phyloP scores from a whole-genome alignment of 192 early-diverging fungal species.

The Rhizoclosmatium globosum region DNA sequence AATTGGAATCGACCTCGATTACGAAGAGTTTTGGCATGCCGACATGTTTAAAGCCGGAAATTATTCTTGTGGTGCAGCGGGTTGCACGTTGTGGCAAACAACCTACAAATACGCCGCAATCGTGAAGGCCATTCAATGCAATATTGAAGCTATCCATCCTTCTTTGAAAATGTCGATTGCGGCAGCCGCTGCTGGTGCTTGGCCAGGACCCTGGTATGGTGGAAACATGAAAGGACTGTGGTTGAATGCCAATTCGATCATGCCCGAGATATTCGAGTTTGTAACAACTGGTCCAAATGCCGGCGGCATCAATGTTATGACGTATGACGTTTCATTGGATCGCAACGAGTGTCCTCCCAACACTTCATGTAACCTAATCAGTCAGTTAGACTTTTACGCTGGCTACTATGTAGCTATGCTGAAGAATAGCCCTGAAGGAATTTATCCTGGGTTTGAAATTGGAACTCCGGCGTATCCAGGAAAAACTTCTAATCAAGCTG shows the following conservation, averaged over 20 bases:
- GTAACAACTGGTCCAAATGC: background rate
- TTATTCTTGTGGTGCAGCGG: too few relatives aligned
- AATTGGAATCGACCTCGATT: too few relatives aligned
- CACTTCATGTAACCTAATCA: too few relatives aligned
- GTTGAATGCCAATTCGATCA: background rate
- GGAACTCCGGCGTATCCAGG: too few relatives aligned
- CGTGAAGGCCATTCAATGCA: constrained; percentile 69
- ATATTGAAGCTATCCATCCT: constrained; percentile 61
- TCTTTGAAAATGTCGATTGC: background rate
- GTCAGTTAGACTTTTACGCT: too few relatives aligned
- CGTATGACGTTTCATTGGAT: background rate
- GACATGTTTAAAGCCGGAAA: too few relatives aligned
- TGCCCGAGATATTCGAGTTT: background rate
- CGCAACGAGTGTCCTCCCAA: too few relatives aligned
- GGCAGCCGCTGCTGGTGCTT: background rate
- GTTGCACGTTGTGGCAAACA: background rate
- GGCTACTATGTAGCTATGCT: too few relatives aligned
- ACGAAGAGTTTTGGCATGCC: too few relatives aligned
- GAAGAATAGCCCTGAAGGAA: too few relatives aligned
- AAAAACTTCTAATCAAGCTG: too few relatives aligned
- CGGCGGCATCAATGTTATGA: constrained; percentile 17
- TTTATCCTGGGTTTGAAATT: too few relatives aligned
- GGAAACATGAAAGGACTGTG: constrained; percentile 1
- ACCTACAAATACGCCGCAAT: constrained; percentile 34
- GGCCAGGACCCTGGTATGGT: background rate